These are phyloP conservation scores for Sporothrix globosa DNA, from an alignment of 2,329 filamentous ascomycete genomes.

Conservation along the genomic window DNA sequence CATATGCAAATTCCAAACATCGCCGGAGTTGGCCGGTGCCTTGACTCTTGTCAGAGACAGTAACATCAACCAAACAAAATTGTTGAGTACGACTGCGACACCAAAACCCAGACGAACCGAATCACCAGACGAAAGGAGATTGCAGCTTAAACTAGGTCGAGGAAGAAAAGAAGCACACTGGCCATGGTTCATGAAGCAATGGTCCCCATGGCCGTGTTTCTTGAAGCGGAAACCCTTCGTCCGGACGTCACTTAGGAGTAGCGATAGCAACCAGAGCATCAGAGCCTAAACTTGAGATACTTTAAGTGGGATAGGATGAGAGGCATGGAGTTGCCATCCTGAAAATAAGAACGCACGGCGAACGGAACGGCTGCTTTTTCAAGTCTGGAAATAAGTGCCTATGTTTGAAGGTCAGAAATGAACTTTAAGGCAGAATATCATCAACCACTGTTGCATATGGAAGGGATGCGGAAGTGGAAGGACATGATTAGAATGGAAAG, in stretches of 20 bases:
- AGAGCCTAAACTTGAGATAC: neutral
- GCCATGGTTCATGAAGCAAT: neutral
- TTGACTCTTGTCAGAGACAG: neutral
- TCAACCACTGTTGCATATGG: neutral
- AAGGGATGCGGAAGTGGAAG: constrained; percentile 21
- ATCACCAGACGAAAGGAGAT: neutral
- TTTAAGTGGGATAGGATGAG: neutral
- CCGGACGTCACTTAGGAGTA: neutral
- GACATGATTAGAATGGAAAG: neutral
- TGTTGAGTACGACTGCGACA: no score
- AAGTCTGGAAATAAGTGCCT: neutral
- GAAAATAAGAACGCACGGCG: neutral
- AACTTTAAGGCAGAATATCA: constrained; percentile 20
- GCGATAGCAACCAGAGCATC: neutral
- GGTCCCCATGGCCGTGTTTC: neutral
- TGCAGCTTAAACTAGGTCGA: neutral
- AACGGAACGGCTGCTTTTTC: neutral
- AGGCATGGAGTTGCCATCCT: neutral
- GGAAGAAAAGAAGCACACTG: neutral
- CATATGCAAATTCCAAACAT: neutral
- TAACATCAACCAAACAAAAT: neutral
- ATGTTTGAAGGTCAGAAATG: neutral
- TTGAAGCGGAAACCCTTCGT: constrained; percentile 20
- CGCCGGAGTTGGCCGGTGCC: no score
- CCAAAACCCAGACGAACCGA: neutral